phyloP scores from a whole-genome alignment of 2,329 filamentous ascomycete species.

The Apiospora malaysiana region DNA sequence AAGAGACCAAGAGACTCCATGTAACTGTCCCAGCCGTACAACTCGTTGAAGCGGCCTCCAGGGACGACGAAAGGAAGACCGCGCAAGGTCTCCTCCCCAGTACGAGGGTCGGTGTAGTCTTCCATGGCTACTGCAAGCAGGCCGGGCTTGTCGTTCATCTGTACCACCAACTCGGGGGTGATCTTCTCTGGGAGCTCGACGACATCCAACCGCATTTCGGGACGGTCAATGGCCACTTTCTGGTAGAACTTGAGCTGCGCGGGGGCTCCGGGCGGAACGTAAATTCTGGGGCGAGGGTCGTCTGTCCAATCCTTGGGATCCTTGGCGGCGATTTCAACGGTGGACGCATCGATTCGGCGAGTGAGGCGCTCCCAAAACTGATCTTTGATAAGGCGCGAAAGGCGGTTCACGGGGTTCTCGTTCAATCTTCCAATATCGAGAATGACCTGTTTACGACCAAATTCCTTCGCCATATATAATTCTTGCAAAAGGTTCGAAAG shows the following conservation, averaged over 20 bases:
- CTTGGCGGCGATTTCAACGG: slow-evolving; percentile 81
- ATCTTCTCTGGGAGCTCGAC: slow-evolving; percentile 77
- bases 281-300: slow-evolving; percentile 88
- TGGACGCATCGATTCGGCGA: slow-evolving; percentile 85
- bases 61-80: slow-evolving; percentile 97
- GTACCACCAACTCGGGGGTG: slow-evolving; percentile 79
- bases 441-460: slow-evolving; percentile 86
- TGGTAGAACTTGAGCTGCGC: slow-evolving; percentile 91
- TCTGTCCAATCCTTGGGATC: slow-evolving; percentile 97
- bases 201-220: slow-evolving; percentile 88
- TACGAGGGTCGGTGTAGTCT: slow-evolving; percentile 69
- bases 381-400: slow-evolving; percentile 84
- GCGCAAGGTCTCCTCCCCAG: slow-evolving; percentile 72
- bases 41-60: slow-evolving; percentile 94
- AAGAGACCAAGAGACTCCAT: slow-evolving; percentile 94
- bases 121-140: slow-evolving; percentile 91
- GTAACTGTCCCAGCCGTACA: slow-evolving; percentile 99
- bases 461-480: slow-evolving; percentile 88
- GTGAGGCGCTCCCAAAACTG: slow-evolving; percentile 95
- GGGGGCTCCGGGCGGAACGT: slow-evolving; percentile 82
- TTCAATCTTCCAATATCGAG: slow-evolving; percentile 90
- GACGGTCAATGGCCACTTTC: slow-evolving; percentile 76
- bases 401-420: slow-evolving; percentile 90
- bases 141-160: slow-evolving; percentile 86
- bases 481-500: slow-evolving; percentile 96